phyloP scores from a whole-genome alignment of 768 basidiomycete genomes.

The Lyophyllum semitale region DNA sequence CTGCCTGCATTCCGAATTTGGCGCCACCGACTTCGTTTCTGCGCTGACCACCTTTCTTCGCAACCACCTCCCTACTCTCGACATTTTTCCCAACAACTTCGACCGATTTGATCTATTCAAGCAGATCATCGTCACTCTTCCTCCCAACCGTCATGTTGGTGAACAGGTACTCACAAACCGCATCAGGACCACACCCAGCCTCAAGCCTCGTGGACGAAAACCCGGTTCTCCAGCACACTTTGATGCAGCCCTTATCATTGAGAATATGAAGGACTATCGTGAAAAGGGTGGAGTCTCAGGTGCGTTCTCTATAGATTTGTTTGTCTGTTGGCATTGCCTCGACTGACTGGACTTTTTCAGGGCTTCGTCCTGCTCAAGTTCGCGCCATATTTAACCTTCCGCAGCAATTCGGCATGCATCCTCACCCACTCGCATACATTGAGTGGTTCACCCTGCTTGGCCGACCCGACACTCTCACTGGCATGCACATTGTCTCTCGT shows the following conservation, averaged over 20 bases:
- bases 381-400: conserved; percentile 6
- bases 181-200: background rate
- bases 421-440: conserved; percentile 4
- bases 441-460: conserved; percentile 4
- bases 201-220: background rate
- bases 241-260: conserved; percentile 2
- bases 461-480: background rate
- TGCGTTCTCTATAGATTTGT: background rate
- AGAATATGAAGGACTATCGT: background rate
- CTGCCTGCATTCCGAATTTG: background rate
- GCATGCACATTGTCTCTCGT: conserved; percentile 20
- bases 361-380: conserved; percentile 7
- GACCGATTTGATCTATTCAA: background rate
- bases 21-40: background rate
- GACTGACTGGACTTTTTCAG: too few species aligned
- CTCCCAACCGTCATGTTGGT: background rate
- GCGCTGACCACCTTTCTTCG: conserved; percentile 1
- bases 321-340: too few species aligned
- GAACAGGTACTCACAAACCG: background rate
- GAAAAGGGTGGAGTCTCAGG: background rate
- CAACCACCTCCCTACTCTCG: background rate
- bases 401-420: background rate
- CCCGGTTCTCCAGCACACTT: background rate
- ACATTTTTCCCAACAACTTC: background rate
- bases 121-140: background rate